Base-by-base conservation (phyloP, 345 rosid species). In the Trapa incisa region DNA sequence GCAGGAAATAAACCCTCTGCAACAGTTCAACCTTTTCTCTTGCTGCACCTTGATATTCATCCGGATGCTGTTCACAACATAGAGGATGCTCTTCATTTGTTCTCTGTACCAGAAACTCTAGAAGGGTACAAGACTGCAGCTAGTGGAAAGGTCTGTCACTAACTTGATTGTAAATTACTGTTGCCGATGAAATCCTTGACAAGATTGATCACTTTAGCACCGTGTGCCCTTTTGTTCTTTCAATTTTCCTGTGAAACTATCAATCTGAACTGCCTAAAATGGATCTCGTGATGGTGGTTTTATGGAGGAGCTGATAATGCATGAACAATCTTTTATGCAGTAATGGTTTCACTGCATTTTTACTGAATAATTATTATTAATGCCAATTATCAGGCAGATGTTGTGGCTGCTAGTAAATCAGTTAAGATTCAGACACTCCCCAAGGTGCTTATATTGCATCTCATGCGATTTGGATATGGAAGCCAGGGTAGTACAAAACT, bases 401-500 rank as follows among this genome's bases (percentile, higher is more conserved):
- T 82, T 43, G 98, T 93, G 76, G 78, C 84, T 76, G 99, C 99
- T 43, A 89, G 78, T 65, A 94, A 94, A 81, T 85, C 85, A 6
- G 80, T 87, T 65, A 78, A 89, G 83, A 94, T 94, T 74, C 87
- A 86, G 78, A 83, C 79, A 17, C 95, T 87, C 67, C 84, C 99
- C 11, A 89, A 86, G 83, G 78, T 94, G 75, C 78, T 94, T 92
- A 89, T 94, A 74, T 79, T 94, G 82, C 99, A 94, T 75, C 78
- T 94, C 41, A 91, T 80, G 95, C 96, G 99, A 13, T 94, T 94
- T 78, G 79, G 88, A 74, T 94, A 91, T 68, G 99, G 93, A 77
- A 87, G 78, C 76, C 89, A 84, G 76, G 97, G 99, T 71, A 91
- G 97, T 78, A 80, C 97, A 41, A 94, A 94, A 81, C 65, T 94